These are phyloP conservation scores for Oropetium thomaeum DNA, from an alignment of 176 grass and related monocot genomes.

Conservation along the genomic window DNA sequence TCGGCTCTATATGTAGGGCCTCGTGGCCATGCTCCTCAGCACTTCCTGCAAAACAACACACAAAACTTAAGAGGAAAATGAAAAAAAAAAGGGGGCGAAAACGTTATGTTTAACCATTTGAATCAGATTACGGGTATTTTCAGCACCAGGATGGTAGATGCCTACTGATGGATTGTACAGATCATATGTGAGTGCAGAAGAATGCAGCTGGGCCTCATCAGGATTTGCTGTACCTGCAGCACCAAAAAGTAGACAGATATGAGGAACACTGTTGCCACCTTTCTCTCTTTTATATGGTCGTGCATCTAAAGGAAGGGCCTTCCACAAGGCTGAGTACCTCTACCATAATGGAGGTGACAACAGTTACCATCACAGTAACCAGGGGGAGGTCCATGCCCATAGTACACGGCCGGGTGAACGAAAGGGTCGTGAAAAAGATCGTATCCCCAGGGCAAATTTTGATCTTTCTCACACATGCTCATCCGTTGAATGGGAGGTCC, in stretches of 20 bases:
- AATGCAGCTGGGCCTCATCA: slow-evolving; percentile 65
- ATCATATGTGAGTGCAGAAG: slow-evolving; percentile 58
- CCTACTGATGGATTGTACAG: slow-evolving; percentile 59
- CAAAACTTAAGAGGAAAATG: slow-evolving; percentile 9
- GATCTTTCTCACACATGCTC: slow-evolving; percentile 79
- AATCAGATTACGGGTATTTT: slow-evolving; percentile 28
- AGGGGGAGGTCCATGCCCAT: slow-evolving; percentile 44
- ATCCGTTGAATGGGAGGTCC: slow-evolving; percentile 36
- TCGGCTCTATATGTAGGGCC: slow-evolving; percentile 41
- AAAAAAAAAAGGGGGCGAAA: not conserved
- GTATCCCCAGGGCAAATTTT: slow-evolving; percentile 64
- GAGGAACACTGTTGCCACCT: not conserved
- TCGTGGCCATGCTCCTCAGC: slow-evolving; percentile 46
- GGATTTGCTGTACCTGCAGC: slow-evolving; percentile 64
- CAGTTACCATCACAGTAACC: slow-evolving; percentile 53
- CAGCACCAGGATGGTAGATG: slow-evolving; percentile 75
- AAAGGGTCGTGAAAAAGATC: slow-evolving; percentile 68
- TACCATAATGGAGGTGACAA: slow-evolving; percentile 55
- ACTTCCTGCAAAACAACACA: slow-evolving; percentile 37
- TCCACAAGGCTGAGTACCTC: slow-evolving; percentile 47
- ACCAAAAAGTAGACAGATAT: slow-evolving; percentile 39
- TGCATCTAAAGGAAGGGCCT: slow-evolving; percentile 14
- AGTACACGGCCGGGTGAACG: slow-evolving; percentile 45
- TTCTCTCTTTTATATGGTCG: not conserved
- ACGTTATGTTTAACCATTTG: not conserved